Evolutionary conservation across 2,329 filamentous ascomycete species (phyloP).

Genomic region (Chaetomiaceae sp.): DNA sequence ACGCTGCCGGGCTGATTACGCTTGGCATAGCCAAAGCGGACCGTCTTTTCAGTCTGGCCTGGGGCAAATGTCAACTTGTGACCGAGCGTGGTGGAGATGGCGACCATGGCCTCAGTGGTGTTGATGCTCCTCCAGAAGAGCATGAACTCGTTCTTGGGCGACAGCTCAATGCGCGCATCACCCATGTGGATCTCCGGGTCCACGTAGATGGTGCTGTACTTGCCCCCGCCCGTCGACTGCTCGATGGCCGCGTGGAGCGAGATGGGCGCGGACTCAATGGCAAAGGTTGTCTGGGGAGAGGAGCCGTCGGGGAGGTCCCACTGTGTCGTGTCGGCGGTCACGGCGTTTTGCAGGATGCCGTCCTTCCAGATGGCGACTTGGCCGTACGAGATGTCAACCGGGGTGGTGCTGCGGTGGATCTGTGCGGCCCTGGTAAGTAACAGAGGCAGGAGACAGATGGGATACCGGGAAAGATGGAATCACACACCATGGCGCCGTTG

Average conservation of each 20-base stretch:
- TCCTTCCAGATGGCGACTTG: neutral
- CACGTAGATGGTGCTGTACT: constrained; percentile 2
- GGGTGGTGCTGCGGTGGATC: constrained; percentile 1
- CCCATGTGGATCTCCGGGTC: constrained; percentile 3
- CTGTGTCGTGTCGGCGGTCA: neutral
- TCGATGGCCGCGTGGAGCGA: constrained; percentile 1
- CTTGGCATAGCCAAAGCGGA: constrained; percentile 1
- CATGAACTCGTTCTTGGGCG: constrained; percentile 2
- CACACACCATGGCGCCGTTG: neutral
- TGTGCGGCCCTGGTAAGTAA: neutral
- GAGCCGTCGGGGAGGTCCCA: neutral
- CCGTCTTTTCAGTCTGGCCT: neutral
- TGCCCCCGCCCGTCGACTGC: constrained; percentile 1
- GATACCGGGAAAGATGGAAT: neutral
- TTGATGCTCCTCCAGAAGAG: constrained; percentile 1
- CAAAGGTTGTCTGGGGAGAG: neutral
- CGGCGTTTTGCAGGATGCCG: neutral
- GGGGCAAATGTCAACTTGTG: neutral
- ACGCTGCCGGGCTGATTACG: neutral
- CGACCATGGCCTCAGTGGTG: constrained; percentile 3
- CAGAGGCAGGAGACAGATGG: neutral
- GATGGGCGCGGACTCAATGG: constrained; percentile 1
- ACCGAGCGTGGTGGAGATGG: neutral
- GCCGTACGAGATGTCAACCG: neutral
- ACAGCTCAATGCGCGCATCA: constrained; percentile 1